Evolutionary conservation across 169 alveolate genomes (phyloP).

Genomic region (Plasmodium relictum): DNA sequence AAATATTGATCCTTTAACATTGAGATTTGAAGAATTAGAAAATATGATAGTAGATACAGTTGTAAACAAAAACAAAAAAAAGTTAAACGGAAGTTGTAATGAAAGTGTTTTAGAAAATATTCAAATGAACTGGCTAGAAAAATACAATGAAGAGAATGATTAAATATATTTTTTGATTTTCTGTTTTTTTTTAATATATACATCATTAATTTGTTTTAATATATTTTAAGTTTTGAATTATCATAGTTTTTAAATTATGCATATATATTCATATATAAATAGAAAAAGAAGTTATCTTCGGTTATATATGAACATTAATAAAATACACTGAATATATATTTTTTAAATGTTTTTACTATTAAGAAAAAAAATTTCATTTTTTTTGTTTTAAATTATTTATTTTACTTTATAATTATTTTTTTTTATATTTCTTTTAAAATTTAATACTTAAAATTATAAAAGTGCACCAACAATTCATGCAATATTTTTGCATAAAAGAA

Average conservation of each 20-base stretch:
- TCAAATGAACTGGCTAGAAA: slow-evolving; percentile 82
- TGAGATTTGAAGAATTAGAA: slow-evolving; percentile 81
- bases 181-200: too few relatives aligned
- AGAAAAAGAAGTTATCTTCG: too few relatives aligned
- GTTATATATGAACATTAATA: too few relatives aligned
- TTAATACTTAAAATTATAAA: neutral
- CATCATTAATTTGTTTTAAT: too few relatives aligned
- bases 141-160: slow-evolving; percentile 50
- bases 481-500: slow-evolving; percentile 4
- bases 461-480: slow-evolving; percentile 23
- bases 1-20: slow-evolving; percentile 78
- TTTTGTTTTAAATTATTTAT: neutral
- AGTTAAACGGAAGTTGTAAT: slow-evolving; percentile 76
- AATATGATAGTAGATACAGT: slow-evolving; percentile 79
- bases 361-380: neutral
- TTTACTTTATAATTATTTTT: neutral
- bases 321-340: too few relatives aligned
- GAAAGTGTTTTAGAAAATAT: slow-evolving; percentile 81
- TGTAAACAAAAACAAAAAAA: slow-evolving; percentile 62
- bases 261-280: neutral
- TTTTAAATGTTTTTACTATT: too few relatives aligned
- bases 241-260: too few relatives aligned
- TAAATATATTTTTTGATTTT: neutral
- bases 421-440: slow-evolving; percentile 1
- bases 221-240: too few relatives aligned